Percentiles rank a stretch among this genome's conserved stretches.
These are phyloP conservation scores for Kwoniella europaea DNA, from an alignment of 768 basidiomycete genomes.

Conservation along the genomic window DNA sequence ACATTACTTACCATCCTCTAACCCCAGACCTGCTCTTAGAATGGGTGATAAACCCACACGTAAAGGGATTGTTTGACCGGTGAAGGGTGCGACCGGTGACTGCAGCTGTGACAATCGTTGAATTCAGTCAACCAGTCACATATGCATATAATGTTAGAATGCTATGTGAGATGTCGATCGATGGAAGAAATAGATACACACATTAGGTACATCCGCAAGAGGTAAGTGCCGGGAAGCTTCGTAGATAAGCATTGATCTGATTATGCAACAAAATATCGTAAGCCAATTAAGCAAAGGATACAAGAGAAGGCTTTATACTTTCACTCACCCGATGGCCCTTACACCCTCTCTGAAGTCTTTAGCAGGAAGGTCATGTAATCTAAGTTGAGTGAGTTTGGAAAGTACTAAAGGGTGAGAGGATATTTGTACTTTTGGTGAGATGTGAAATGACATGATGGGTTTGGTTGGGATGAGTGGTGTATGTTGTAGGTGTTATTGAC, in stretches of 20 bases:
- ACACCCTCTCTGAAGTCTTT: constrained; percentile 52
- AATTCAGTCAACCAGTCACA: too few species aligned
- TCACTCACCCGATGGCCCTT: constrained; percentile 44
- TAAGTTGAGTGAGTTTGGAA: constrained; percentile 49
- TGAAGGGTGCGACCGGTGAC: constrained; percentile 80
- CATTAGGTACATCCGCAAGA: constrained; percentile 35
- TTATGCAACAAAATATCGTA: background rate
- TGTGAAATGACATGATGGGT: constrained; percentile 6
- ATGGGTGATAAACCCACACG: constrained; percentile 87
- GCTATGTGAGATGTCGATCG: too few species aligned
- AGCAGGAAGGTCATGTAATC: constrained; percentile 49
- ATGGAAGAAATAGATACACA: constrained; percentile 15
- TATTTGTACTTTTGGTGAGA: constrained; percentile 38
- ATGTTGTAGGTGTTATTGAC: background rate
- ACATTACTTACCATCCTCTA: constrained; percentile 67
- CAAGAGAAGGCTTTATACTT: too few species aligned
- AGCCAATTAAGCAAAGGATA: background rate
- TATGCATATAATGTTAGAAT: too few species aligned
- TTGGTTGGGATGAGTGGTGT: background rate
- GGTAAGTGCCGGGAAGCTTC: constrained; percentile 46
- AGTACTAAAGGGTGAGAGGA: constrained; percentile 45
- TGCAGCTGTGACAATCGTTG: too few species aligned
- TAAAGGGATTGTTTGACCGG: constrained; percentile 74
- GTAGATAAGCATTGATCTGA: constrained; percentile 47
- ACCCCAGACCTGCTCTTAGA: constrained; percentile 87